phyloP scores from a whole-genome alignment of 306 rosid genomes.

The Coriaria nepalensis region DNA sequence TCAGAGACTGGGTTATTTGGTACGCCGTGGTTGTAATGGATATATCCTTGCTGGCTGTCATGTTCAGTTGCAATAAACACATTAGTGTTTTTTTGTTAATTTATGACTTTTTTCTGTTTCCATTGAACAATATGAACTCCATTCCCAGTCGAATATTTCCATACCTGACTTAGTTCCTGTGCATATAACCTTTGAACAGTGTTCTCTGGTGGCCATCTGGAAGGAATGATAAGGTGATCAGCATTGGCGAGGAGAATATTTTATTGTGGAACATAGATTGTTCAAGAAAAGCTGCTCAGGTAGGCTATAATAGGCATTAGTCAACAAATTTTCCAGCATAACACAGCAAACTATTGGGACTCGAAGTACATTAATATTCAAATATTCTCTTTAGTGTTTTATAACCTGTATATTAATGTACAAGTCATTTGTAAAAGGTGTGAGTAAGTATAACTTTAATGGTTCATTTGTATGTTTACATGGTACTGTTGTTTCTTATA shows the following conservation, averaged over 20 bases:
- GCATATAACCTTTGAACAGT: slow-evolving; percentile 24
- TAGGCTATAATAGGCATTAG: slow-evolving; percentile 16
- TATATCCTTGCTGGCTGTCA: not conserved
- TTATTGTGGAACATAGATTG: slow-evolving; percentile 78
- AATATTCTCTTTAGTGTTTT: too few relatives aligned
- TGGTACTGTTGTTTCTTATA: too few relatives aligned
- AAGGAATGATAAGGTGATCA: slow-evolving; percentile 78
- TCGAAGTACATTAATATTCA: too few relatives aligned
- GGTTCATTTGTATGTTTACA: too few relatives aligned
- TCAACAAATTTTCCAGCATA: too few relatives aligned
- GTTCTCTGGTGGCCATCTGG: slow-evolving; percentile 97
- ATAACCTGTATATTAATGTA: too few relatives aligned
- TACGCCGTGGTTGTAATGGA: not conserved
- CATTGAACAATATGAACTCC: too few relatives aligned
- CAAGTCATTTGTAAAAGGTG: too few relatives aligned
- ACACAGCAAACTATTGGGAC: too few relatives aligned
- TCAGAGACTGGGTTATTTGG: not conserved
- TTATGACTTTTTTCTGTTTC: not conserved
- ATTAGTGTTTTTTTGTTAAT: not conserved
- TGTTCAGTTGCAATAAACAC: not conserved
- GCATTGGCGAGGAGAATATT: slow-evolving; percentile 72
- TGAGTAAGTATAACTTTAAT: too few relatives aligned
- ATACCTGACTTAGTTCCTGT: too few relatives aligned
- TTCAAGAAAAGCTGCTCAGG: slow-evolving; percentile 79
- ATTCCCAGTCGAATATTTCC: too few relatives aligned